Percentiles rank a stretch among this genome's conserved stretches.
phyloP scores from a whole-genome alignment of 169 alveolate genomes.

The Babesia ovata region DNA sequence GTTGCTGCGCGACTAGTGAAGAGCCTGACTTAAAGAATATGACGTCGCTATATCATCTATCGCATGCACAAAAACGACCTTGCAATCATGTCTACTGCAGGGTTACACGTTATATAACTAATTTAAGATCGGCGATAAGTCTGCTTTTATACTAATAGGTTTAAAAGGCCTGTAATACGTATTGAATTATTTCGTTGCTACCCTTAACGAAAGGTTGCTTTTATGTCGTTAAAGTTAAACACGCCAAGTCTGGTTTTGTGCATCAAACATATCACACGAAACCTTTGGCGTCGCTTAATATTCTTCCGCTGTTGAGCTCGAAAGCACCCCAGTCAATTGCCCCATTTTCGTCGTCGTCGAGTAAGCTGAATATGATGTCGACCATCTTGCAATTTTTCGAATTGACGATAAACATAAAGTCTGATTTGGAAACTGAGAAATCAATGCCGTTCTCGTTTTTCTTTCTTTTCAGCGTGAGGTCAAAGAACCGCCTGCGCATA shows the following conservation, averaged over 20 bases:
- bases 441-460: conserved; percentile 26
- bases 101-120: too few species aligned
- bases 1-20: not conserved
- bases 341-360: conserved; percentile 22
- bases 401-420: conserved; percentile 25
- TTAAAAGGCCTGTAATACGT: too few species aligned
- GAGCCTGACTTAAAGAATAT: not conserved
- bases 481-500: conserved; percentile 28
- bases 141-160: too few species aligned
- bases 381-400: conserved; percentile 13
- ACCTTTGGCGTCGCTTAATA: conserved; percentile 21
- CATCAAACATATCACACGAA: not conserved
- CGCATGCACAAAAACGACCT: too few species aligned
- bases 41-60: too few species aligned
- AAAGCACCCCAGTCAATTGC: conserved; percentile 35
- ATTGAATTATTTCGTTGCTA: too few species aligned
- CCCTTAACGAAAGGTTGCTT: too few species aligned
- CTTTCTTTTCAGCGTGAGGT: conserved; percentile 19
- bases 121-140: too few species aligned
- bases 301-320: conserved; percentile 39
- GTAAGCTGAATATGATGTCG: conserved; percentile 31
- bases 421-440: conserved; percentile 26
- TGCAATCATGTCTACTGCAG: too few species aligned
- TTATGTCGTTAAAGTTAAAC: too few species aligned
- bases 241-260: too few species aligned